A percentile compares a stretch with the other conserved stretches of the same genome.
phyloP scores from a whole-genome alignment of 2,329 filamentous ascomycete genomes.

The Talaromyces sp. region DNA sequence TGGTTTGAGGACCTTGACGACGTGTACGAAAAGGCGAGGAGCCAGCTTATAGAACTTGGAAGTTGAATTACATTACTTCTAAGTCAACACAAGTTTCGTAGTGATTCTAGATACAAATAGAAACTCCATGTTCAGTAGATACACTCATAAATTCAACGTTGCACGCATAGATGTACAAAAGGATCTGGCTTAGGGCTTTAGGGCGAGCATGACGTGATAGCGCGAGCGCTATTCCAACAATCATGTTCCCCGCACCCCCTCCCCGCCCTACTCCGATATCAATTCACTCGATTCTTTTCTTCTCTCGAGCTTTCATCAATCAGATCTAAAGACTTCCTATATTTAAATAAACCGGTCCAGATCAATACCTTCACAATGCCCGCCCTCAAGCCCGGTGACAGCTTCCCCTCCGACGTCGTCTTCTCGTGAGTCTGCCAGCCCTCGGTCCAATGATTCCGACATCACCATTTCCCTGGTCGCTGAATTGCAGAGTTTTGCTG shows the following conservation, averaged over 20 bases:
- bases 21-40: conserved; percentile 14
- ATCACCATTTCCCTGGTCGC: background rate
- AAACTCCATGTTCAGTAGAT: background rate
- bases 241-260: background rate
- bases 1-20: conserved; percentile 29
- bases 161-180: background rate
- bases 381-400: conserved; percentile 73
- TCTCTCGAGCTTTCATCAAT: background rate
- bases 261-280: background rate
- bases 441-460: background rate
- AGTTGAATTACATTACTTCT: background rate
- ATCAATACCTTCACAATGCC: conserved; percentile 44
- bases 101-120: background rate
- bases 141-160: background rate
- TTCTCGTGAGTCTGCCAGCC: conserved; percentile 57
- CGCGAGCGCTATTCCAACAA: background rate
- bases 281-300: background rate
- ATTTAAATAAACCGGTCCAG: background rate
- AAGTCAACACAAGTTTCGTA: background rate
- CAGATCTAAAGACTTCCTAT: background rate
- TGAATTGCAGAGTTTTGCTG: background rate
- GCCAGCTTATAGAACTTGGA: background rate
- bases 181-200: background rate
- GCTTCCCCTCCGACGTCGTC: conserved; percentile 72
- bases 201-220: background rate